Percentiles rank a stretch among this genome's conserved stretches.
Evolutionary conservation across 2,329 filamentous ascomycete species (phyloP).

Genomic region (Claviceps pazoutovae): DNA sequence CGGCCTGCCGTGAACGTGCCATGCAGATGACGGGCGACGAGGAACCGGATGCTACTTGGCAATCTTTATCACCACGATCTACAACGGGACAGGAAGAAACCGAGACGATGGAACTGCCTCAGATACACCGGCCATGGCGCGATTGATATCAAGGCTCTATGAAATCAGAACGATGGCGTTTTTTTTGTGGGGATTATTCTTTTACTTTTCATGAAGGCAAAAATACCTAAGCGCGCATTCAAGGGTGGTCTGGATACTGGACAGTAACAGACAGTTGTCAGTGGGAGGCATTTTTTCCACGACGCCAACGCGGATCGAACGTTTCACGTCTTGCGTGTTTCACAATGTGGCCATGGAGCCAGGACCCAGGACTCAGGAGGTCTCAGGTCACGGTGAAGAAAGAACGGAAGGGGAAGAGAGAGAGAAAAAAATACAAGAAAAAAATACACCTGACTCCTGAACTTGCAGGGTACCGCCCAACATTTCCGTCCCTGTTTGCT

Average conservation of each 20-base stretch:
- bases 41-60: conserved; percentile 32
- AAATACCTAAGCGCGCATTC: not conserved
- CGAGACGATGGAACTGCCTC: conserved; percentile 9
- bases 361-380: not conserved
- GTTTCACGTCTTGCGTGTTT: not conserved
- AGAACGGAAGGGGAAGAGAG: too few species aligned
- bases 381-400: too few species aligned
- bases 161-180: not conserved
- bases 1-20: conserved; percentile 72
- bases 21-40: conserved; percentile 43
- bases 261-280: too few species aligned
- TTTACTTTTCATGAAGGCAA: not conserved
- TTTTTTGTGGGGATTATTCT: too few species aligned
- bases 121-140: conserved; percentile 11
- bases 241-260: not conserved
- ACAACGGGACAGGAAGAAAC: conserved; percentile 10
- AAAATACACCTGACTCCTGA: not conserved
- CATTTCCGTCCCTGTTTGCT: too few species aligned
- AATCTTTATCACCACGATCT: conserved; percentile 38
- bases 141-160: not conserved
- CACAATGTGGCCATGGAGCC: not conserved
- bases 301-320: not conserved
- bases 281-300: not conserved
- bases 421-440: not conserved
- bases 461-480: too few species aligned